Evolutionary conservation across 306 rosid species (phyloP), one percentile per base, ranked within the genome.

Genomic region (Ceratonia siliqua): DNA sequence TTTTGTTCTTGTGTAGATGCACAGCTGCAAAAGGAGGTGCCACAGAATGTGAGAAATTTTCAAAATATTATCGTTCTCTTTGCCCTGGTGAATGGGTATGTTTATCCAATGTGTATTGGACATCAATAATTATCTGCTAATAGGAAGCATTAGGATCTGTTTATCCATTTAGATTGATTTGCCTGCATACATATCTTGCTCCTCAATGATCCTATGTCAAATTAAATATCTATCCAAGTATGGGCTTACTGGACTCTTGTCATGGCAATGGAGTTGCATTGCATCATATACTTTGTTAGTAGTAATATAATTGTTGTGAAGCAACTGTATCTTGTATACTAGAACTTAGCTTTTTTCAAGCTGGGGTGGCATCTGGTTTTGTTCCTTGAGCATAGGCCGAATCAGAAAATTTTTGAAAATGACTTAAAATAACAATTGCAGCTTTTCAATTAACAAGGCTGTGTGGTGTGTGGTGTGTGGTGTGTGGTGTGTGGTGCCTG

Each of bases 41-140:
- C 52, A 85, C 90, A 1, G 99, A 94, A 80, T 94, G 99, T 17
- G 96, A 90, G 3, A 94, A 82, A 85, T 94, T 94, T 73, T 85
- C 92, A 0, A 94, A 92, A 76, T 94, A 82, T 77, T 94, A 92
- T 74, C 95, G 96, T 6, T 66, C 99, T 78, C 97, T 94, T 73
- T 94, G 99, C 88, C 99, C 99, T 56, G 96, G 92, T 53, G 99
- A 94, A 92, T 94, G 96, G 99, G 99, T 94, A 90, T 72, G 91
- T 72, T 50, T 77, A 69, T 80, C 67, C 13, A 52, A 6, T 79
- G 5, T 2, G 32, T 43, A 32, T 53, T 75, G 62, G 59, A 43
- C 43, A 11, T 67, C 67, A 15, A 57, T 41, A 32, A n/a, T 61
- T 49, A 45, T 74, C 62, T 63, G 63, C 62, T 49, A 43, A 15